Percentiles rank a stretch among this genome's conserved stretches.
Evolutionary conservation across 192 early-diverging fungal species (phyloP).

Genomic region (Rhizoclosmatium sp.): DNA sequence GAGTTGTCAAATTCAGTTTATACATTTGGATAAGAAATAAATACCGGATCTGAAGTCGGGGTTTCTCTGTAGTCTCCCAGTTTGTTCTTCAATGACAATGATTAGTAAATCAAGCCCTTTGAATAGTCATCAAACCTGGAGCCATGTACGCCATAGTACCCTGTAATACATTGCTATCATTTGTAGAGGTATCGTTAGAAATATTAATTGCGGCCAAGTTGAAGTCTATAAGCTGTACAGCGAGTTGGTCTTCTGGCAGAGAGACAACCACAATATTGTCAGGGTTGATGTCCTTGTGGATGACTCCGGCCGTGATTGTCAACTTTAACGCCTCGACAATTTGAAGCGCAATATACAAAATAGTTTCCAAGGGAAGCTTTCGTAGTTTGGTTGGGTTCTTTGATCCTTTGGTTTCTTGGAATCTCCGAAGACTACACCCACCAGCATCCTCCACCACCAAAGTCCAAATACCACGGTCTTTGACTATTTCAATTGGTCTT

Average conservation of each 20-base stretch:
- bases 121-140: slow-evolving; percentile 41
- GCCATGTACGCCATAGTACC: slow-evolving; percentile 58
- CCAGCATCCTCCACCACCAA: slow-evolving; percentile 52
- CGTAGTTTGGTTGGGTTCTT: background rate
- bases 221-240: slow-evolving; percentile 58
- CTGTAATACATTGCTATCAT: slow-evolving; percentile 44
- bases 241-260: slow-evolving; percentile 25
- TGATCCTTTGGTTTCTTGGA: slow-evolving; percentile 20
- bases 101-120: slow-evolving; percentile 1
- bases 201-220: slow-evolving; percentile 42
- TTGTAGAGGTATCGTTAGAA: slow-evolving; percentile 17
- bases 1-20: slow-evolving; percentile 46
- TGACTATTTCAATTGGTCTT: slow-evolving; percentile 44
- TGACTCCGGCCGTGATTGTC: slow-evolving; percentile 49
- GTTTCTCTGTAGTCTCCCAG: slow-evolving; percentile 50
- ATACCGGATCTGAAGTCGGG: slow-evolving; percentile 55
- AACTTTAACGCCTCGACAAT: slow-evolving; percentile 52
- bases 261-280: slow-evolving; percentile 53
- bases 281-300: slow-evolving; percentile 62
- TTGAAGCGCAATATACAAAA: slow-evolving; percentile 49
- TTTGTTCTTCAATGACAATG: slow-evolving; percentile 51
- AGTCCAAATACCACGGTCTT: slow-evolving; percentile 38
- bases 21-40: slow-evolving; percentile 13
- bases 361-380: slow-evolving; percentile 44
- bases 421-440: slow-evolving; percentile 47